Percentiles rank a stretch among this genome's conserved stretches.
phyloP scores from a whole-genome alignment of 2,329 filamentous ascomycete genomes.

The Malbranchea cinnamomea region DNA sequence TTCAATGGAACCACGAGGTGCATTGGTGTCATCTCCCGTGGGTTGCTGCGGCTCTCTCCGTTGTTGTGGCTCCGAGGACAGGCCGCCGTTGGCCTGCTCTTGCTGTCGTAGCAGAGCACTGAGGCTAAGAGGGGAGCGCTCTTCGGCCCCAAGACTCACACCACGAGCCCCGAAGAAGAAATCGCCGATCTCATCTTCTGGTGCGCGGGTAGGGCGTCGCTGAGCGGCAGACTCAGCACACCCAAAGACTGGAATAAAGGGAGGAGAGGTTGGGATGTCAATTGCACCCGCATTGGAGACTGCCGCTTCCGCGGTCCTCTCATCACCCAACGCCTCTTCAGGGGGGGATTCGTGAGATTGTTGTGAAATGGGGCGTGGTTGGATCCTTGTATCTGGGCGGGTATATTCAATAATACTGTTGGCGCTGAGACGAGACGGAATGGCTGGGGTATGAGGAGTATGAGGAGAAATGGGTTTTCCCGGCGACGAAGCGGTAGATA shows the following conservation, averaged over 20 bases:
- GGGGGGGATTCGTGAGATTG: constrained; percentile 19
- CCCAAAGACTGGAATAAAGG: constrained; percentile 26
- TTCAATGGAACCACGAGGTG: too few species aligned
- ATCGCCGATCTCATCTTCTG: constrained; percentile 29
- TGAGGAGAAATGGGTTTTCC: constrained; percentile 81
- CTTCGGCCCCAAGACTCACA: constrained; percentile 31
- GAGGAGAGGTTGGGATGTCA: constrained; percentile 34
- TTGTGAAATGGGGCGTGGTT: constrained; percentile 16
- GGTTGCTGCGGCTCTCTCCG: constrained; percentile 11
- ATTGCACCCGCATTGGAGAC: constrained; percentile 29
- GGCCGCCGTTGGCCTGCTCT: constrained; percentile 15
- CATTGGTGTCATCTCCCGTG: too few species aligned
- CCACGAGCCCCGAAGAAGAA: constrained; percentile 33
- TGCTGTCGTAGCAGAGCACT: constrained; percentile 21
- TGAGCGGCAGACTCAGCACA: constrained; percentile 32
- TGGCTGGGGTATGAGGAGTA: constrained; percentile 82
- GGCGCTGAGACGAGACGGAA: constrained; percentile 83
- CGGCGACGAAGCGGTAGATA: constrained; percentile 51
- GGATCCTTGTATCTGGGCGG: constrained; percentile 14
- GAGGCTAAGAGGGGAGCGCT: constrained; percentile 19
- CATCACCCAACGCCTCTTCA: constrained; percentile 24
- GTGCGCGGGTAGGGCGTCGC: constrained; percentile 16
- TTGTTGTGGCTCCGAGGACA: constrained; percentile 12
- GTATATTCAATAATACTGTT: constrained; percentile 67
- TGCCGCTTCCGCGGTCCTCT: constrained; percentile 18